Conservation (phyloP, 495 filamentous ascomycete genomes). For the Xylaria scruposa region DNA sequence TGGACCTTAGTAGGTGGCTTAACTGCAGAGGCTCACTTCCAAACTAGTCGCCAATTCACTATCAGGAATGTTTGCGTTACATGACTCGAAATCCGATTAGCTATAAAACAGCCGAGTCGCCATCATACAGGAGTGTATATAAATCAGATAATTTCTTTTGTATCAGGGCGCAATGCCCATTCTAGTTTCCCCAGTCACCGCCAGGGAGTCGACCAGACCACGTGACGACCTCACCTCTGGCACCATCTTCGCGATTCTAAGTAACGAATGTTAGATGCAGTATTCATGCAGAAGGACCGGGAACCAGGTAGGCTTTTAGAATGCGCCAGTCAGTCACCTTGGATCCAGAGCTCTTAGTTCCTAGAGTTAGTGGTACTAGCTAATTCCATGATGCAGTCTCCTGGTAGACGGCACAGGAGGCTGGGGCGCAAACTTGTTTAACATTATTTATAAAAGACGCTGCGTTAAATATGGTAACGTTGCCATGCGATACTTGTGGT, state of each 20-base stretch:
- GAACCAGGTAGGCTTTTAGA: no score
- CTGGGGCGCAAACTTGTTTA: not conserved
- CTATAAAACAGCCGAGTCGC: not conserved
- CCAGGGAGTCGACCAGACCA: not conserved
- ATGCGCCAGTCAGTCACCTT: not conserved
- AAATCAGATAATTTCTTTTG: no score
- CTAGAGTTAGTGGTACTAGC: not conserved
- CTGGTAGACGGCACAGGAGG: not conserved
- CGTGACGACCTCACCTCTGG: not conserved
- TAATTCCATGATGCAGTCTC: not conserved
- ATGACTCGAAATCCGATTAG: not conserved
- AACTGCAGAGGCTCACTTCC: not conserved
- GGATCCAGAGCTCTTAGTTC: not conserved
- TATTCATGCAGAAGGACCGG: not conserved
- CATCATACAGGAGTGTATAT: not conserved
- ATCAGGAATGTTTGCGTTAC: not conserved
- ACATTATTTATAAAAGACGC: not conserved
- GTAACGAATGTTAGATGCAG: not conserved
- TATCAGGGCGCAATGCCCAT: not conserved
- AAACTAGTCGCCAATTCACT: not conserved
- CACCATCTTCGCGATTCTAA: not conserved
- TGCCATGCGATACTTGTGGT: not conserved
- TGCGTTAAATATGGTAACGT: not conserved
- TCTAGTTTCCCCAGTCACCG: not conserved
- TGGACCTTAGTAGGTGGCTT: not conserved